phyloP scores from a whole-genome alignment of 306 rosid genomes.

The Casuarina equisetifolia region DNA sequence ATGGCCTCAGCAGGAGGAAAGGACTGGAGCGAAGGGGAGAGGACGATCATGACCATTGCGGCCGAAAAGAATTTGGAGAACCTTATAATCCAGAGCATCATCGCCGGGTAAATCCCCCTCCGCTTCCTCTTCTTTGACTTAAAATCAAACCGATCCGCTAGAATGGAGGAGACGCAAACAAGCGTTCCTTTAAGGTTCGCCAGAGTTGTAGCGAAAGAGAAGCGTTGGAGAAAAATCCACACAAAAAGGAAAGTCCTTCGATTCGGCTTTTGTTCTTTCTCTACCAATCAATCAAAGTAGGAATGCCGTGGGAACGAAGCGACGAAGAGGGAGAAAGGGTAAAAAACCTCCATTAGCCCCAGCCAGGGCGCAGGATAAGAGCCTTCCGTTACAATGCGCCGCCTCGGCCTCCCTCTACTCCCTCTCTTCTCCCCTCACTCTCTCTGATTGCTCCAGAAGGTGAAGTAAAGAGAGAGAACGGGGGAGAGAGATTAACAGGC shows the following conservation, averaged over 20 bases:
- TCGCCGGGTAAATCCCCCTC: constrained; percentile 17
- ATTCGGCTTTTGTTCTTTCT: constrained; percentile 16
- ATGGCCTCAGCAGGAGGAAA: constrained; percentile 76
- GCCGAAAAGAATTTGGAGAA: constrained; percentile 62
- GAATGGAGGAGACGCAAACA: constrained; percentile 30
- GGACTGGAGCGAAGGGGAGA: constrained; percentile 74
- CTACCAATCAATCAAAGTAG: constrained; percentile 18
- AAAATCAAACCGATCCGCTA: constrained; percentile 31
- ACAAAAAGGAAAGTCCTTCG: constrained; percentile 11
- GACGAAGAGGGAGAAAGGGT: constrained; percentile 20
- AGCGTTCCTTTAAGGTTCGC: constrained; percentile 48
- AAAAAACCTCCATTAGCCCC: constrained; percentile 38
- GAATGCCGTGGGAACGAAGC: constrained; percentile 52
- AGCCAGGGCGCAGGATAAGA: constrained; percentile 21
- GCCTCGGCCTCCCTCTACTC: constrained; percentile 21
- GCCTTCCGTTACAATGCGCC: constrained; percentile 28
- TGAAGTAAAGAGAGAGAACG: constrained; percentile 10
- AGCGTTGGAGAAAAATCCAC: background rate
- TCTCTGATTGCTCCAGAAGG: constrained; percentile 9
- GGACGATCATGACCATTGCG: constrained; percentile 56
- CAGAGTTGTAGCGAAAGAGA: constrained; percentile 26
- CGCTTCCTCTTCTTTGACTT: constrained; percentile 33
- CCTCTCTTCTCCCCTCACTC: constrained; percentile 20
- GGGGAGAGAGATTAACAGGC: background rate
- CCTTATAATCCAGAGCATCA: constrained; percentile 57